Evolutionary conservation across 2,329 filamentous ascomycete genomes (phyloP), one percentile per base, ranked within the genome.

Genomic region (Botryosphaeria dothidea): DNA sequence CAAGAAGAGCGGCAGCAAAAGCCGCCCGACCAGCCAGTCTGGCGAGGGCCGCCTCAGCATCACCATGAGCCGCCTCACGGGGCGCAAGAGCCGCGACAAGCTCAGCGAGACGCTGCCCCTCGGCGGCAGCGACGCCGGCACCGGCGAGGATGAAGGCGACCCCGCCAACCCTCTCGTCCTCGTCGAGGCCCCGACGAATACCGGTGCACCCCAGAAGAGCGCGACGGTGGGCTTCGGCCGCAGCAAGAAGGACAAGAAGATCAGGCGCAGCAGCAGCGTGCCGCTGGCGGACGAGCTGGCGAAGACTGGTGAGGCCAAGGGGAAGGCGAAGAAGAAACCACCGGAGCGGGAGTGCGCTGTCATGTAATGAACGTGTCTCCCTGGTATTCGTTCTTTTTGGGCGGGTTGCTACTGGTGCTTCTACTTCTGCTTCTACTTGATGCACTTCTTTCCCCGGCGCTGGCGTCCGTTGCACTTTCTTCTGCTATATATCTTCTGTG

Each of bases 321-420:
- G 62, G 58, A 71, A 71, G 27, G 71, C 69, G n/a, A 51, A 61
- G 51, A 62, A 65, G 31, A 69, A 69, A 3, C 69, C 74, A 34
- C 78, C 79, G 27, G 79, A 81, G 60, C 69, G 80, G 38, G 80
- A 82, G 66, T 82, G 80, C 67, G 65, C 72, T 58, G 70, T 82
- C 8, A 82, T 82, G 80, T 82, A 68, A 75, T 21, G 1, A 23
- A 9, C 4, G 8, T 34, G n/a, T 11, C 52, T 29, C 4, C 46
- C 31, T 34, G 31, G 31, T 11, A 34, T 34, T 34, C 7, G 13
- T 27, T 11, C 9, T 4, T n/a, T 9, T 52, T 6, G 11, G n/a
- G 8, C 4, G 17, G 25, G n/a, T 17, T 31, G 11, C 31, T 2
- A 6, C 11, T 52, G 2, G 3, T 52, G 17, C 15, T 13, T 19